Conservation (phyloP, 2,329 filamentous ascomycete species). For the Orbilia ellipsospora region DNA sequence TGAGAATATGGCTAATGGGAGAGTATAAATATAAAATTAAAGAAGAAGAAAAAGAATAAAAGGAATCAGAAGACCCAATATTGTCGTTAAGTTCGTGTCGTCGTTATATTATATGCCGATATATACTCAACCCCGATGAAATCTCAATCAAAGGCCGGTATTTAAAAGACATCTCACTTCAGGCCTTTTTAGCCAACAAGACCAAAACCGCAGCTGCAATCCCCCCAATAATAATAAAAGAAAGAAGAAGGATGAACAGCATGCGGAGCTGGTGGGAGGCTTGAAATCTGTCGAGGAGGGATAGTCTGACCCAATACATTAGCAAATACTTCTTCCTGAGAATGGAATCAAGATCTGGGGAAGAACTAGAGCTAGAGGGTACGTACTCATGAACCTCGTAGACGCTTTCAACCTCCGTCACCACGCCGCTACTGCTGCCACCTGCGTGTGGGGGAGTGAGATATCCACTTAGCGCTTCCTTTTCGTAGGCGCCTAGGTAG, state of each 20-base stretch:
- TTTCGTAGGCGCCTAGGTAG: constrained; percentile 31
- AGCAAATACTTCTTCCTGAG: constrained; percentile 10
- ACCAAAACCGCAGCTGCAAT: constrained; percentile 43
- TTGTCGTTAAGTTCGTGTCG: constrained; percentile 9
- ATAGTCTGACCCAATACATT: constrained; percentile 17
- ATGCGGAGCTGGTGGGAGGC: constrained; percentile 33
- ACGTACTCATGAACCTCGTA: constrained; percentile 45
- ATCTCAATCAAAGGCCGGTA: not conserved
- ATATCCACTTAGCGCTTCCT: constrained; percentile 23
- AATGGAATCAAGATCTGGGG: constrained; percentile 10
- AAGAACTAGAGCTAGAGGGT: not conserved
- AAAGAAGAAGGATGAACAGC: constrained; percentile 40
- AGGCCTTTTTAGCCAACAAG: constrained; percentile 44
- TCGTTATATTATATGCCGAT: constrained; percentile 1
- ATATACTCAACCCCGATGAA: not conserved
- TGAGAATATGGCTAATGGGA: not conserved
- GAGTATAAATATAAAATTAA: too few relatives aligned
- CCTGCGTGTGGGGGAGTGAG: constrained; percentile 39
- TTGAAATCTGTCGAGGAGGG: constrained; percentile 34
- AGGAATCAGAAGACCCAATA: not conserved
- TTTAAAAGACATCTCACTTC: not conserved
- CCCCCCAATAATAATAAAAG: constrained; percentile 43
- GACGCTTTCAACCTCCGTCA: constrained; percentile 41
- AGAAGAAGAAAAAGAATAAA: not conserved
- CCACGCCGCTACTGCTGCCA: not conserved